Evolutionary conservation across 495 filamentous ascomycete genomes (phyloP).

Genomic region (Aspergillus wentii): DNA sequence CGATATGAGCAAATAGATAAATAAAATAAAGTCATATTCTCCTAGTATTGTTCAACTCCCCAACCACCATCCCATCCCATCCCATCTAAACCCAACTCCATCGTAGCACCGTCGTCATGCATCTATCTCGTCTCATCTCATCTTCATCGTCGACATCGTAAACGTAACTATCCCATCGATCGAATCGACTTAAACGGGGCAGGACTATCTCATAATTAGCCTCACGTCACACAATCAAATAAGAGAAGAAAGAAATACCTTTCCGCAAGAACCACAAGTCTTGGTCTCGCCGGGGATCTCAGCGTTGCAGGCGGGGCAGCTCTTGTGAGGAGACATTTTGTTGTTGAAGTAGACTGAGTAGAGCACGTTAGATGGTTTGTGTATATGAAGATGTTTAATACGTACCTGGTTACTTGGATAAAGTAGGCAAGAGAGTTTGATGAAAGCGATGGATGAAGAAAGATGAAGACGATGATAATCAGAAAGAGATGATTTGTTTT

Average conservation of each 20-base stretch:
- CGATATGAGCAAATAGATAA: too few relatives aligned
- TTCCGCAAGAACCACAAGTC: slow-evolving; percentile 31
- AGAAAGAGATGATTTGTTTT: too few relatives aligned
- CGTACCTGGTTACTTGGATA: background rate
- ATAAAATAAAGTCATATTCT: too few relatives aligned
- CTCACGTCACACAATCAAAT: background rate
- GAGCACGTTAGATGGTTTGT: background rate
- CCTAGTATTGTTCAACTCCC: too few relatives aligned
- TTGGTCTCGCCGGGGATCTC: slow-evolving; percentile 23
- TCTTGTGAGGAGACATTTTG: slow-evolving; percentile 22
- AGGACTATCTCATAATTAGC: slow-evolving; percentile 12
- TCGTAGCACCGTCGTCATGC: too few relatives aligned
- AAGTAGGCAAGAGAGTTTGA: background rate
- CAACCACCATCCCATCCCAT: background rate
- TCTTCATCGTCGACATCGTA: slow-evolving; percentile 1
- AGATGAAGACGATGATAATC: background rate
- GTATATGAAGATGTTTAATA: background rate
- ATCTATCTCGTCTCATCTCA: background rate
- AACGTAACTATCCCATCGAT: background rate
- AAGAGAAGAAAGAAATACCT: slow-evolving; percentile 14
- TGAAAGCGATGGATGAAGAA: background rate
- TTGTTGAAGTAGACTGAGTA: too few relatives aligned
- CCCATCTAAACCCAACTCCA: too few relatives aligned
- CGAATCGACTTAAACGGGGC: slow-evolving; percentile 20
- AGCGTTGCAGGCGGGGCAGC: slow-evolving; percentile 31